Evolutionary conservation across 306 rosid genomes (phyloP).

Genomic region (Lupinus albus): DNA sequence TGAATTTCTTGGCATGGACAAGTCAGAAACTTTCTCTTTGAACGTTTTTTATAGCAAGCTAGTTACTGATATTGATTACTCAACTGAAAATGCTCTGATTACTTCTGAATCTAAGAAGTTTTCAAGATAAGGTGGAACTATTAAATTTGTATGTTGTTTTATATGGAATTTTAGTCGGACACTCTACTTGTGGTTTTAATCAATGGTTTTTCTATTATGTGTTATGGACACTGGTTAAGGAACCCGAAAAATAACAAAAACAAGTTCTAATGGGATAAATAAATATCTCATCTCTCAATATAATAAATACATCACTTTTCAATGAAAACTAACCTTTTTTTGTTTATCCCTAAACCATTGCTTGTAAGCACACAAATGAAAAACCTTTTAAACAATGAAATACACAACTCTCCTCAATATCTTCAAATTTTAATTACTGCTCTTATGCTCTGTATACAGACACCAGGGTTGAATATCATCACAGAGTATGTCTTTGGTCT

Average conservation of each 20-base stretch:
- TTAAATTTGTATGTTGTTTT: background rate
- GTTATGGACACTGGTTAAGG: too few relatives aligned
- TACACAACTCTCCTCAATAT: too few relatives aligned
- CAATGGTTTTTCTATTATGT: too few relatives aligned
- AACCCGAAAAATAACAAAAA: too few relatives aligned
- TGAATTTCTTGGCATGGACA: background rate
- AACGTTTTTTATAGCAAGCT: background rate
- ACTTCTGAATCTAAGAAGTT: background rate
- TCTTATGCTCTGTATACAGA: constrained; percentile 45
- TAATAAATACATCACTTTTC: too few relatives aligned
- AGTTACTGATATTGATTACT: background rate
- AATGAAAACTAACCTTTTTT: too few relatives aligned
- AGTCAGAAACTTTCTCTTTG: background rate
- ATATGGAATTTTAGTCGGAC: background rate
- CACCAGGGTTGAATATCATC: constrained; percentile 76
- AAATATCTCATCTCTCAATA: too few relatives aligned
- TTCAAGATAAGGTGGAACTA: background rate
- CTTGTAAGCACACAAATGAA: too few relatives aligned
- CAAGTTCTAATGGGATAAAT: too few relatives aligned
- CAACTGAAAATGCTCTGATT: background rate
- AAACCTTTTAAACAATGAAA: too few relatives aligned
- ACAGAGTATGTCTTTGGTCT: constrained; percentile 76
- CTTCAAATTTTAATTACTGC: constrained; percentile 8
- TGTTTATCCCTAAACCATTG: too few relatives aligned
- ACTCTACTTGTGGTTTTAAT: background rate